These are phyloP conservation scores for Gypsophila paniculata DNA, from an alignment of 179 eudicot genomes.

Conservation along the genomic window DNA sequence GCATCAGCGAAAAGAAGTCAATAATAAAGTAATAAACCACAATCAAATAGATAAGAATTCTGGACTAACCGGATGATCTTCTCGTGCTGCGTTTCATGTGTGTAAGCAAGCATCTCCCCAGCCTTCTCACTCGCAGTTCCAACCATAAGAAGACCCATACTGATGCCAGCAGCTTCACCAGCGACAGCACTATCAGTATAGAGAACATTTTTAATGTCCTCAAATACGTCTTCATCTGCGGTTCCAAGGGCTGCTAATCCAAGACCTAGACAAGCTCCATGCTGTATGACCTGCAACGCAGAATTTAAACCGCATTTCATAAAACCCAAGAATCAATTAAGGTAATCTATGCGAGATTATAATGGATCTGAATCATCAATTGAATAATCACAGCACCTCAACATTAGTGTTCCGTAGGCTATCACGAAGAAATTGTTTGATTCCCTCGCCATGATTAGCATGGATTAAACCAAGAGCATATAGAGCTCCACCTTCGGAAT, in stretches of 20 bases:
- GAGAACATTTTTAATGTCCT: constrained; percentile 79
- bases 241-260: constrained; percentile 96
- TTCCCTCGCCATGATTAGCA: constrained; percentile 98
- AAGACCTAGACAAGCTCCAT: constrained; percentile 94
- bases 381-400: too few species aligned
- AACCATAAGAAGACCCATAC: constrained; percentile 94
- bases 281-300: constrained; percentile 91
- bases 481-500: constrained; percentile 94
- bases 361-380: too few species aligned
- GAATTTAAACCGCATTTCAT: too few species aligned
- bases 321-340: too few species aligned
- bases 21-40: constrained; percentile 3
- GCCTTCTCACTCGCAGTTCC: constrained; percentile 97
- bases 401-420: constrained; percentile 83
- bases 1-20: constrained; percentile 17
- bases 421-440: constrained; percentile 88
- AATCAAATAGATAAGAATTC: not conserved
- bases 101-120: constrained; percentile 89
- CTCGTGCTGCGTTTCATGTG: constrained; percentile 98
- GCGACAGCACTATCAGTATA: constrained; percentile 97
- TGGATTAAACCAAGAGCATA: constrained; percentile 97
- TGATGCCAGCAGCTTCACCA: constrained; percentile 97
- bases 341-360: too few species aligned
- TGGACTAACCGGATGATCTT: constrained; percentile 70
- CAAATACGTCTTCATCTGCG: constrained; percentile 85